Evolutionary conservation across 129 eudicot species (phyloP), one percentile per base, ranked within the genome.

Genomic region (Rutidosis leptorrhynchoides): DNA sequence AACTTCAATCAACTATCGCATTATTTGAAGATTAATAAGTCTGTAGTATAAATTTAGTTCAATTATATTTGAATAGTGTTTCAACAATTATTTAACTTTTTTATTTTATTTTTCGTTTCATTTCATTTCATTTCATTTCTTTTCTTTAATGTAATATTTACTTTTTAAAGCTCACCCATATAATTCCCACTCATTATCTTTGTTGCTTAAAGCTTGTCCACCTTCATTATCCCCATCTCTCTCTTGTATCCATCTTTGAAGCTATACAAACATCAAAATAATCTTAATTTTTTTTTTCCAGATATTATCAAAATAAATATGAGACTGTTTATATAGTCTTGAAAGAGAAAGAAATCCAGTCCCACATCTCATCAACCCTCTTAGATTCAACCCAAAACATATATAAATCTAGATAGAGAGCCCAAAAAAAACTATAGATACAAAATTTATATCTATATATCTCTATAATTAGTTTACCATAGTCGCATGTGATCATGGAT

Each of bases 131-230:
- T 62, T 11, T 20, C 28, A 23, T 26, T 8, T 45, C 43, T 43
- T 40, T 59, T 19, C 56, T 8, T 40, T 46, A 17, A n/a, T 60
- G 14, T 20, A 1, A 28, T 55, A 20, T 63, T 57, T 79, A 82
- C 84, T 82, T 78, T 84, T 87, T 76, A 82, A 82, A 90, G 93
- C 85, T 81, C 81, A 71, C 80, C 87, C 88, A 54, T 76, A 90
- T 90, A 87, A 87, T 90, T 90, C 93, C 87, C 90, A 87, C 93
- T 90, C 95, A 87, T 84, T 87, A 83, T 90, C 92, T 83, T 82
- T 87, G 93, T 83, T 83, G 86, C 80, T 86, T 83, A 85, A 86
- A 85, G 86, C 71, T 73, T 60, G 51, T 68, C 67, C 52, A 64
- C 81, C 80, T 71, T 69, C 74, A 71, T 71, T 61, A 71, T 71